A percentile compares a stretch with the other conserved stretches of the same genome.
Conservation (phyloP, 805 yeast species). For the Kodamaea neixiangensis region DNA sequence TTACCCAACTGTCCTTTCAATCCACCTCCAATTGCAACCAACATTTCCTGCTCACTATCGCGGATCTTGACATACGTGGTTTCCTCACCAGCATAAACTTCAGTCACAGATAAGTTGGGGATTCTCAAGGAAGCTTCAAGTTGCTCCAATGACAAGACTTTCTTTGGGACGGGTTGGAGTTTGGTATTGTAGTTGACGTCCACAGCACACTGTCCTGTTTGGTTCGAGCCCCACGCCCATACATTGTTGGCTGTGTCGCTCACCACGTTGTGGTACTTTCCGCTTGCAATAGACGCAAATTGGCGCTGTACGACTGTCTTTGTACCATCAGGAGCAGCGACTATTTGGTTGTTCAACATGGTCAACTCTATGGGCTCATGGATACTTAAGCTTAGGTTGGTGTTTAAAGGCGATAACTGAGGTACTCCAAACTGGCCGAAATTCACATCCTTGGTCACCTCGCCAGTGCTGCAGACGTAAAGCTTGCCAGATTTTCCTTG, state of each 20-base stretch:
- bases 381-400: slow-evolving; percentile 23
- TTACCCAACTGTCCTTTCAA: slow-evolving; percentile 83
- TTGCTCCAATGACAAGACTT: slow-evolving; percentile 28
- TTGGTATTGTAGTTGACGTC: slow-evolving; percentile 67
- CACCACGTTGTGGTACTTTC: slow-evolving; percentile 71
- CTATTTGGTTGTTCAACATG: slow-evolving; percentile 53
- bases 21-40: slow-evolving; percentile 78
- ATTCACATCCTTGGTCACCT: slow-evolving; percentile 27
- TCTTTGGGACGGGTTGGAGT: slow-evolving; percentile 67
- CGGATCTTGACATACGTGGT: slow-evolving; percentile 41
- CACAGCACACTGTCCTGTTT: slow-evolving; percentile 81
- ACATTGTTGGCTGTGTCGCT: slow-evolving; percentile 65
- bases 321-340: slow-evolving; percentile 15
- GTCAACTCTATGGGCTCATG: slow-evolving; percentile 49
- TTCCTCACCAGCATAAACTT: slow-evolving; percentile 70
- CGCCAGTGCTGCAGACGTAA: slow-evolving; percentile 57
- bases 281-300: slow-evolving; percentile 67
- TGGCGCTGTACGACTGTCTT: slow-evolving; percentile 33
- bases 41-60: slow-evolving; percentile 20
- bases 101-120: slow-evolving; percentile 48
- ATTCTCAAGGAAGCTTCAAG: slow-evolving; percentile 26
- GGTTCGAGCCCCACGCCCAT: slow-evolving; percentile 87
- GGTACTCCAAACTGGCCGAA: slow-evolving; percentile 88
- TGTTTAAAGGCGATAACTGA: slow-evolving; percentile 60
- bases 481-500: slow-evolving; percentile 61